phyloP scores from a whole-genome alignment of 202 grass and related monocot species.

The Saccharum hybrid region DNA sequence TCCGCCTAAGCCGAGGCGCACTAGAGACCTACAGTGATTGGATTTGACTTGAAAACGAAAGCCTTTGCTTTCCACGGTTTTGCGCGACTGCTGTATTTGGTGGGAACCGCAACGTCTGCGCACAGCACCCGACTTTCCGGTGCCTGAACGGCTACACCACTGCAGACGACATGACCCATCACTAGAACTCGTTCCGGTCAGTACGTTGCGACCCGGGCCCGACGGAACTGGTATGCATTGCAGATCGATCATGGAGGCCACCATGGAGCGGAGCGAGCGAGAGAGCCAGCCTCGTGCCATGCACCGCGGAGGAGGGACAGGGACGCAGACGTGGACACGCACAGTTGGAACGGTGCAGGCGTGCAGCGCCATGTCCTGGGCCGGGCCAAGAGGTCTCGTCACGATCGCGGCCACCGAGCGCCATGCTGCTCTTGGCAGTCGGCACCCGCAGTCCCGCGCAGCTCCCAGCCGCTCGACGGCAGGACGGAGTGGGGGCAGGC shows the following conservation, averaged over 20 bases:
- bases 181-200: not conserved
- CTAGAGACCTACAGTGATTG: no score
- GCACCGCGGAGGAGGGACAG: conserved; percentile 4
- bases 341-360: not conserved
- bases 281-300: not conserved
- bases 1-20: no score
- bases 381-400: no score
- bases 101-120: no score
- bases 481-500: conserved; percentile 12
- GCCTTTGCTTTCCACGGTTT: not conserved
- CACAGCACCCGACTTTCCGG: no score
- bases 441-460: no score
- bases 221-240: no score
- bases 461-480: not conserved
- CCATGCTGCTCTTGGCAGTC: not conserved
- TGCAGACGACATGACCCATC: no score
- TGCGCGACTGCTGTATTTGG: not conserved
- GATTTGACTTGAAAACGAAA: not conserved
- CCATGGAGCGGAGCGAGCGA: not conserved
- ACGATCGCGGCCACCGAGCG: not conserved
- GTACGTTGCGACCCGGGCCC: no score
- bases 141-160: no score
- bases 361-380: not conserved
- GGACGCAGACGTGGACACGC: not conserved
- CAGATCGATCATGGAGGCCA: not conserved